A percentile compares a stretch with the other conserved stretches of the same genome.
phyloP scores from a whole-genome alignment of 306 rosid species.

The Leucaena leucocephala region DNA sequence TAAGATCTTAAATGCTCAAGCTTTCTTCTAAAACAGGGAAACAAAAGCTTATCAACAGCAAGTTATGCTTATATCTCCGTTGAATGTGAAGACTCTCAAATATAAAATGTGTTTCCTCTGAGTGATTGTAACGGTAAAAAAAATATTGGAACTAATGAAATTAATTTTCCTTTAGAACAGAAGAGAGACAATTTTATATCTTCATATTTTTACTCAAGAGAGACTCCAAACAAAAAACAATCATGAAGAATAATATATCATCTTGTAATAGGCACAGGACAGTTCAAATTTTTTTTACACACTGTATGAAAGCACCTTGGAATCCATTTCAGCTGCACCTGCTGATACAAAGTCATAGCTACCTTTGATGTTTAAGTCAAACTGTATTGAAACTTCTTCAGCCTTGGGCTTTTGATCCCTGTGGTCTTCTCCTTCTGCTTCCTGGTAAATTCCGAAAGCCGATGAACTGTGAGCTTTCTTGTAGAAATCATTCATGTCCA shows the following conservation, averaged over 20 bases:
- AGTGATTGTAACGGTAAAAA: not conserved
- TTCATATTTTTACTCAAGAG: not conserved
- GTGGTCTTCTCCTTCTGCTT: constrained; percentile 44
- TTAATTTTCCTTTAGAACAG: not conserved
- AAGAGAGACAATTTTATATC: not conserved
- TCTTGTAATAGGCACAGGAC: constrained; percentile 10
- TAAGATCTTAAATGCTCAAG: no score
- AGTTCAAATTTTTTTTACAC: constrained; percentile 36
- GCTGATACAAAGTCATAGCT: constrained; percentile 61
- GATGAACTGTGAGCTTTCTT: not conserved
- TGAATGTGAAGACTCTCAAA: not conserved
- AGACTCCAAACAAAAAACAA: not conserved
- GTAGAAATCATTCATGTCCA: constrained; percentile 43
- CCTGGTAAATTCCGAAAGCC: constrained; percentile 35
- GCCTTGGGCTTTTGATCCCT: constrained; percentile 53
- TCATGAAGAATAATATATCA: constrained; percentile 18
- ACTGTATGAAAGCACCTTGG: constrained; percentile 57
- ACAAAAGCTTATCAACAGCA: no score
- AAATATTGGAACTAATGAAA: not conserved
- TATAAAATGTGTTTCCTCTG: not conserved
- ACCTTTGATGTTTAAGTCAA: constrained; percentile 78
- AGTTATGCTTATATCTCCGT: not conserved
- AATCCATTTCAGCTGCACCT: constrained; percentile 59
- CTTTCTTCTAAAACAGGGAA: no score
- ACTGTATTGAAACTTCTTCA: constrained; percentile 46